phyloP scores from a whole-genome alignment of 768 basidiomycete genomes.

The Auriscalpium microsporum region DNA sequence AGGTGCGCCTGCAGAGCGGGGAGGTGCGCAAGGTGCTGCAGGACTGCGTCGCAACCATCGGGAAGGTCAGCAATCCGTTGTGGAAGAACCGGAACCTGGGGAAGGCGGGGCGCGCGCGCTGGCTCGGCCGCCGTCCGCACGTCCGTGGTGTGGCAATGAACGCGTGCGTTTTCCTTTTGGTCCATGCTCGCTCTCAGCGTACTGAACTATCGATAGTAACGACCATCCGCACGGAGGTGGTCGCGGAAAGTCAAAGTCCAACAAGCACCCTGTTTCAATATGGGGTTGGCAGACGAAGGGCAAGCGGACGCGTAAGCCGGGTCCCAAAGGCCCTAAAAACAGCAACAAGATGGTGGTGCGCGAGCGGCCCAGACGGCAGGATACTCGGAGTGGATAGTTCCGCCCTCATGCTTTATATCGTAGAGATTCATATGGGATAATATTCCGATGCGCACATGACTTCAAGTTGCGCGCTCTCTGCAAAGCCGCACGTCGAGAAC shows the following conservation, averaged over 20 bases:
- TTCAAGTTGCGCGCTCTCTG: not conserved
- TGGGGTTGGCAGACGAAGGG: constrained; percentile 94
- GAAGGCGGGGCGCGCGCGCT: constrained; percentile 85
- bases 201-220: constrained; percentile 34
- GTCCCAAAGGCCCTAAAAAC: constrained; percentile 83
- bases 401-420: not conserved
- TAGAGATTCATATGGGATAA: not conserved
- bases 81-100: constrained; percentile 82
- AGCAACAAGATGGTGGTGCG: constrained; percentile 86
- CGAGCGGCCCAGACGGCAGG: constrained; percentile 72
- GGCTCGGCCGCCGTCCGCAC: constrained; percentile 77
- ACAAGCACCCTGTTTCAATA: constrained; percentile 86
- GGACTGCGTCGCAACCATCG: constrained; percentile 82
- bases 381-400: constrained; percentile 27
- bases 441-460: not conserved
- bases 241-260: constrained; percentile 94
- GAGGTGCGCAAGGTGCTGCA: constrained; percentile 83
- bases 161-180: constrained; percentile 42
- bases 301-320: constrained; percentile 86
- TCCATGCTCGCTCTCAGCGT: not conserved
- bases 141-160: constrained; percentile 98
- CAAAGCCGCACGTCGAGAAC: too few species aligned
- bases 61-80: constrained; percentile 83
- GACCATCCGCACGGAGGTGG: constrained; percentile 98
- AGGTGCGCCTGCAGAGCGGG: constrained; percentile 83